These are phyloP conservation scores for Dryadomyces sulphureus DNA, from an alignment of 2,329 filamentous ascomycete species.

Conservation along the genomic window DNA sequence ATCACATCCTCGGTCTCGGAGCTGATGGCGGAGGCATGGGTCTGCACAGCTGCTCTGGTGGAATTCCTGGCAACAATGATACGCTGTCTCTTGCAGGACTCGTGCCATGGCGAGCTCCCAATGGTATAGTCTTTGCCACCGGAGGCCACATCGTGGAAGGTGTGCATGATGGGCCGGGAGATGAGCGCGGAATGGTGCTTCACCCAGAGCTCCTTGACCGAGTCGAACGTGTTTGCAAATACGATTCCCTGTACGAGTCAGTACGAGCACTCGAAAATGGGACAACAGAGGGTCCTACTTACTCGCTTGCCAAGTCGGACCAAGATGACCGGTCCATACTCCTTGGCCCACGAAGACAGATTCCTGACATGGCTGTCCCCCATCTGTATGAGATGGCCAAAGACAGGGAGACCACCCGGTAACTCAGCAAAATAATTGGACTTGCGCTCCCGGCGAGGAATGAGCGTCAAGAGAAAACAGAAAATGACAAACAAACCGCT, in stretches of 20 bases:
- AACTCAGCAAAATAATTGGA: neutral
- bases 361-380: constrained; percentile 36
- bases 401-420: constrained; percentile 35
- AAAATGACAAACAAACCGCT: neutral
- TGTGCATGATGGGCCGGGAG: constrained; percentile 63
- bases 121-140: constrained; percentile 68
- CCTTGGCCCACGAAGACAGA: constrained; percentile 31
- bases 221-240: constrained; percentile 64
- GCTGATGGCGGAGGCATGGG: constrained; percentile 71
- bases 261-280: neutral
- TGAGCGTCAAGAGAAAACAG: neutral
- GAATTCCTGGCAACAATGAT: constrained; percentile 67
- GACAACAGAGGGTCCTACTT: constrained; percentile 20
- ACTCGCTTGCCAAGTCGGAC: constrained; percentile 54
- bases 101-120: constrained; percentile 71
- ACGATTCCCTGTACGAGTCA: constrained; percentile 40
- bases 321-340: constrained; percentile 52
- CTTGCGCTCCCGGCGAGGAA: neutral
- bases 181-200: constrained; percentile 64
- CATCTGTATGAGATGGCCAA: constrained; percentile 47
- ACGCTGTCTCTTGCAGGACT: constrained; percentile 59
- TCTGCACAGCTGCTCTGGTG: constrained; percentile 52
- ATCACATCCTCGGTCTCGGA: constrained; percentile 59
- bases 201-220: constrained; percentile 61
- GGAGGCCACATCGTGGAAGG: constrained; percentile 67